A percentile compares a stretch with the other conserved stretches of the same genome.
phyloP scores from a whole-genome alignment of 352 stramenopile species.

The Phytopythium aichiense region DNA sequence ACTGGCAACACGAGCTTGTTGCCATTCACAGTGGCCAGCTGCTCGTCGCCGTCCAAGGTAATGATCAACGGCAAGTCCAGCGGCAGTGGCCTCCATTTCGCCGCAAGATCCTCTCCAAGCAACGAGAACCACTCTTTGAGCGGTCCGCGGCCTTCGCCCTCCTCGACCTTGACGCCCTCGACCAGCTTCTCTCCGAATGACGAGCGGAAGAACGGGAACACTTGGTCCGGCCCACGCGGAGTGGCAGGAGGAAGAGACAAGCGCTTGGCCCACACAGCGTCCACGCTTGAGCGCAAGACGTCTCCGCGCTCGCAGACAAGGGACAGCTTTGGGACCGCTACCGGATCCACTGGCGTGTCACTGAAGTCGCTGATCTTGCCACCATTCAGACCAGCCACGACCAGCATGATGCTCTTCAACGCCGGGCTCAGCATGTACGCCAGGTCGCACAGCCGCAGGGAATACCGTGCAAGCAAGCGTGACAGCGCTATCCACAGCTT shows the following conservation, averaged over 20 bases:
- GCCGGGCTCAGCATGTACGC: constrained; percentile 35
- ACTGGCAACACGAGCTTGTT: constrained; percentile 44
- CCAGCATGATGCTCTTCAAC: constrained; percentile 54
- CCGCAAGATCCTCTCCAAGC: constrained; percentile 27
- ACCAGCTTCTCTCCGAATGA: constrained; percentile 71
- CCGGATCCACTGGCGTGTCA: neutral
- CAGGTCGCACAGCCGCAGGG: constrained; percentile 14
- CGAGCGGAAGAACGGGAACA: constrained; percentile 66
- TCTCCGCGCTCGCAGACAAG: constrained; percentile 48
- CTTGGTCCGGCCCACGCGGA: constrained; percentile 15
- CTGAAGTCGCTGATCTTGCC: neutral
- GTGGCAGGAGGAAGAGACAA: constrained; percentile 12
- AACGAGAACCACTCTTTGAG: constrained; percentile 74
- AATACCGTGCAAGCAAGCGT: constrained; percentile 20
- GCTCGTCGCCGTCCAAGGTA: constrained; percentile 10
- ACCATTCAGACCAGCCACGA: constrained; percentile 9
- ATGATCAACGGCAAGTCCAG: constrained; percentile 9
- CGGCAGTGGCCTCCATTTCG: constrained; percentile 40
- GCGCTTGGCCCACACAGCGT: constrained; percentile 22
- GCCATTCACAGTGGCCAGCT: constrained; percentile 32
- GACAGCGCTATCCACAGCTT: constrained; percentile 32
- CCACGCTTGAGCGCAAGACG: constrained; percentile 33
- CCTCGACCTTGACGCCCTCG: constrained; percentile 50
- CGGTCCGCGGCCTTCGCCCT: constrained; percentile 70
- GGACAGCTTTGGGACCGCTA: constrained; percentile 30